These are phyloP conservation scores for Trichoderma atroviride DNA, from an alignment of 2,329 filamentous ascomycete genomes.

Conservation along the genomic window DNA sequence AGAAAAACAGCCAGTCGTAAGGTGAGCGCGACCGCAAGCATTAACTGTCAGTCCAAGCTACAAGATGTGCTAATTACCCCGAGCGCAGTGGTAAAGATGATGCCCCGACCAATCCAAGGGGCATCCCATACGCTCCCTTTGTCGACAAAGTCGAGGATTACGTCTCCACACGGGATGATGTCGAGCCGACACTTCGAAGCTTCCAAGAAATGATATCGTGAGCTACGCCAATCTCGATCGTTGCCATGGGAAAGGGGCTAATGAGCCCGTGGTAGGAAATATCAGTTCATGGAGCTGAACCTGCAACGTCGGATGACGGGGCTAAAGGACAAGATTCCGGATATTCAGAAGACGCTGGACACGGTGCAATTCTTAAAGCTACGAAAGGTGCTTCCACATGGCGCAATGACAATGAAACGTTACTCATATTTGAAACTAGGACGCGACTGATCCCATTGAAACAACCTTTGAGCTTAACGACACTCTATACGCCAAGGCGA, in stretches of 20 bases:
- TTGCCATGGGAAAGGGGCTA: conserved; percentile 23
- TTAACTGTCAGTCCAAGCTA: not conserved
- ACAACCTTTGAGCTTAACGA: conserved; percentile 97
- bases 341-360: conserved; percentile 94
- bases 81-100: conserved; percentile 46
- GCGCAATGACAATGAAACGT: not conserved
- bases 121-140: conserved; percentile 82
- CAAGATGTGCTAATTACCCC: conserved; percentile 11
- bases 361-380: conserved; percentile 84
- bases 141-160: conserved; percentile 90
- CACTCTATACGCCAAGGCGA: conserved; percentile 87
- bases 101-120: conserved; percentile 72
- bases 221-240: conserved; percentile 34
- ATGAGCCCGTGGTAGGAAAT: conserved; percentile 67
- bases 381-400: conserved; percentile 59
- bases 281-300: conserved; percentile 99
- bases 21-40: conserved; percentile 34
- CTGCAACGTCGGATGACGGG: conserved; percentile 80
- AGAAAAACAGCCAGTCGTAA: conserved; percentile 43
- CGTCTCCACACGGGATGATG: conserved; percentile 74
- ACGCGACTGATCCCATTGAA: conserved; percentile 71
- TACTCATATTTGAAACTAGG: conserved; percentile 39
- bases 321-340: conserved; percentile 91
- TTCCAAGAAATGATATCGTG: conserved; percentile 96
- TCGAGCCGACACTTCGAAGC: conserved; percentile 77